phyloP scores from a whole-genome alignment of 1,284 basidiomycete species.

The Porodaedalea pini region DNA sequence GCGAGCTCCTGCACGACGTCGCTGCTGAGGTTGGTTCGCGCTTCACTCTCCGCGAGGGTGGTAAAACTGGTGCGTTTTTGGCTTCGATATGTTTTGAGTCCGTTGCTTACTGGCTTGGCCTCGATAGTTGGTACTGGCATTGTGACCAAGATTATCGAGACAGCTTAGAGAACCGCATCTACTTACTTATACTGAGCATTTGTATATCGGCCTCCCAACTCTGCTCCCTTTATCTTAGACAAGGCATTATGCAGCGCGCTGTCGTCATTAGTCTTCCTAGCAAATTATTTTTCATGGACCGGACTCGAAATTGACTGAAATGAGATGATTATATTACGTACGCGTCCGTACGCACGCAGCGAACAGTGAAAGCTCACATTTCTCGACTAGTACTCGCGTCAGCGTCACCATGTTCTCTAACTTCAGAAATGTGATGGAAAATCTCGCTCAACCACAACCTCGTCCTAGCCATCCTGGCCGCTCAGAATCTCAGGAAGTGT shows the following conservation, averaged over 20 bases:
- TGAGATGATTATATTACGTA: slow-evolving; percentile 4
- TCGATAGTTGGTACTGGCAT: slow-evolving; percentile 83
- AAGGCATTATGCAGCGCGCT: slow-evolving; percentile 18
- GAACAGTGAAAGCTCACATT: too few species aligned
- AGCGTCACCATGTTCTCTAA: slow-evolving; percentile 58
- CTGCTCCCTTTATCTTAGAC: slow-evolving; percentile 9
- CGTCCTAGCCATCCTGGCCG: slow-evolving; percentile 29
- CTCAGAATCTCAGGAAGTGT: slow-evolving; percentile 31
- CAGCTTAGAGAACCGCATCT: slow-evolving; percentile 20
- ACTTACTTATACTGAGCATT: slow-evolving; percentile 13
- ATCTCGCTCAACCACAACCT: slow-evolving; percentile 43
- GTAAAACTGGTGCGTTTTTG: slow-evolving; percentile 76
- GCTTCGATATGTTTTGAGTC: not conserved
- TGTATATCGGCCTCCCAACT: slow-evolving; percentile 23
- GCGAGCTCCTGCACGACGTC: slow-evolving; percentile 83
- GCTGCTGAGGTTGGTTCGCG: slow-evolving; percentile 89
- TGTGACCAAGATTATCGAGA: slow-evolving; percentile 75
- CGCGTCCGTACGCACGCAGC: not conserved
- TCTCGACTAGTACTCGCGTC: too few species aligned
- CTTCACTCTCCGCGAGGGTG: slow-evolving; percentile 97
- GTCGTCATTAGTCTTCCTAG: slow-evolving; percentile 8
- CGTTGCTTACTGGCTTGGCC: slow-evolving; percentile 1
- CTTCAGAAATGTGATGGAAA: slow-evolving; percentile 57
- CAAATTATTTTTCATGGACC: not conserved
- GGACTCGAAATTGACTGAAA: not conserved